Evolutionary conservation across 176 grass and related monocot species (phyloP), one percentile per base, ranked within the genome.

Genomic region (Oryza longistaminata): DNA sequence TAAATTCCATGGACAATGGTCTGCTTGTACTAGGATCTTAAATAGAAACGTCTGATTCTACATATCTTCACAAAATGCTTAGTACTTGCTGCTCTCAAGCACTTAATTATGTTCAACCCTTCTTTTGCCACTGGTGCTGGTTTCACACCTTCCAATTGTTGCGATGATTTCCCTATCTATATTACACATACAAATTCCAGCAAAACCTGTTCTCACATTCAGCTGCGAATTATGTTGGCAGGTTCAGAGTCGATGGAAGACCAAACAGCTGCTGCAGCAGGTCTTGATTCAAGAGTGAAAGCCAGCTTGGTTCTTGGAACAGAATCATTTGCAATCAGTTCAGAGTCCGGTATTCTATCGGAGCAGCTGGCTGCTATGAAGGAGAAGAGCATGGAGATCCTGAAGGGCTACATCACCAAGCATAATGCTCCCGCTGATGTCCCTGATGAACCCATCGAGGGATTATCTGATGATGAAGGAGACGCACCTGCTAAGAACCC

Each of bases 301-400:
- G 93, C 91, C 13, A 94, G 46, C 40, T 45, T 96, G 16, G 64
- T 73, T 64, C 91, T 96, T 46, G 93, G 86, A 37, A 80, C 71
- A 6, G 88, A 96, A 66, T 86, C 78, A 1, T 96, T 92, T 40
- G 12, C 42, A 11, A 53, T 94, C 62, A 88, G 82, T 75, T 91
- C 93, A 0, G 83, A 99, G 15, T 75, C 86, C 0, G 88, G 91
- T 17, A 68, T 86, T 82, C 75, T 94, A 46, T 99, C 96, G 0
- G 84, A 96, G 77, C 93, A 94, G 82, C 55, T 99, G 44, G 85
- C 77, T 42, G 27, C 25, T 13, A 86, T 96, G 90, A 94, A 92
- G 84, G 93, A 99, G 75, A 88, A 96, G 86, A 94, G 90, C 71
- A 94, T 99, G 93, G 74, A 45, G n/a, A 94, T 99, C 42, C 83